These are phyloP conservation scores for Pezicula rhizophila DNA, from an alignment of 2,329 filamentous ascomycete genomes.

Conservation along the genomic window DNA sequence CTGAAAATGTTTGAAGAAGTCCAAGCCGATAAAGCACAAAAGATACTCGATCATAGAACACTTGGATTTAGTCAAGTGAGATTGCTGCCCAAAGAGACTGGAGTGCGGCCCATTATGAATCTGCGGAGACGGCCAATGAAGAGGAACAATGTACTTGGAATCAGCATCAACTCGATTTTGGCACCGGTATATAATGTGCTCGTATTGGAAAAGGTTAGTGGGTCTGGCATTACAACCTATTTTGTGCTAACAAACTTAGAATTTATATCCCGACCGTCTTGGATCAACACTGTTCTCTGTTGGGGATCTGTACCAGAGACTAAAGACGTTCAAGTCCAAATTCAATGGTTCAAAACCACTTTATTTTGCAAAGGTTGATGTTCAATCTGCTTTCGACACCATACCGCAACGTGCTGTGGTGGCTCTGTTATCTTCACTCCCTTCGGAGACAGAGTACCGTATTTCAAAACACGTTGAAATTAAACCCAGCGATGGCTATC, in stretches of 20 bases:
- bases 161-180: conserved; percentile 65
- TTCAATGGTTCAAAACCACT: conserved; percentile 43
- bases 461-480: conserved; percentile 72
- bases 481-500: conserved; percentile 34
- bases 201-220: conserved; percentile 67
- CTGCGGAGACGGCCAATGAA: conserved; percentile 59
- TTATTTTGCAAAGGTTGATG: conserved; percentile 90
- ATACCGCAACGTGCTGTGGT: conserved; percentile 79
- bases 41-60: conserved; percentile 52
- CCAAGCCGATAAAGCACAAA: conserved; percentile 46
- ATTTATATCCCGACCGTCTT: conserved; percentile 51
- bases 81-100: conserved; percentile 71
- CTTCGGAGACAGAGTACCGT: conserved; percentile 55
- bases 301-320: conserved; percentile 67
- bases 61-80: conserved; percentile 76
- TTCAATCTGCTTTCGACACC: conserved; percentile 88
- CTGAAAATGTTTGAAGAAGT: conserved; percentile 74
- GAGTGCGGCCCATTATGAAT: conserved; percentile 83
- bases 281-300: conserved; percentile 78
- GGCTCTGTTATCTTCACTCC: conserved; percentile 54
- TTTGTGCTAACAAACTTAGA: conserved; percentile 26
- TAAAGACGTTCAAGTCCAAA: conserved; percentile 61
- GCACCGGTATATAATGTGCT: conserved; percentile 71
- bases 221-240: not conserved
- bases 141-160: conserved; percentile 45